Evolutionary conservation across 2,329 filamentous ascomycete species (phyloP).

Genomic region (Aspergillus sergii): DNA sequence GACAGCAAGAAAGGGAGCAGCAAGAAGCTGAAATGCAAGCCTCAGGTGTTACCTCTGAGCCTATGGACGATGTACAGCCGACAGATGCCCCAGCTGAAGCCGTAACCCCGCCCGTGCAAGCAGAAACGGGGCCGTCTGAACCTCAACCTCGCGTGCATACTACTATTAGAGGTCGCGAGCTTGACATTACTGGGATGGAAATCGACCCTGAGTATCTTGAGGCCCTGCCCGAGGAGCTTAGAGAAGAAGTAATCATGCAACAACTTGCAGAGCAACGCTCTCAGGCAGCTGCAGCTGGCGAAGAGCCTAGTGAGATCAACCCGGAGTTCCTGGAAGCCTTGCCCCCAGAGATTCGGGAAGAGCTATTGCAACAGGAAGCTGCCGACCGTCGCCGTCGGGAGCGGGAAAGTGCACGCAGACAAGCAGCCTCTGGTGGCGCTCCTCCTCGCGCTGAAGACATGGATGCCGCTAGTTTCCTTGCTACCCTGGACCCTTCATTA

Average conservation of each 20-base stretch:
- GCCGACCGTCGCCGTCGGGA: slow-evolving; percentile 85
- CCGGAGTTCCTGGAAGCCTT: slow-evolving; percentile 92
- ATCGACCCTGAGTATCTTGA: slow-evolving; percentile 95
- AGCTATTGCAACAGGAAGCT: slow-evolving; percentile 88
- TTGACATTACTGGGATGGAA: slow-evolving; percentile 91
- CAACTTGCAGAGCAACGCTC: slow-evolving; percentile 82
- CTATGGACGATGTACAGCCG: slow-evolving; percentile 78
- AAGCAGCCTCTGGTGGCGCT: slow-evolving; percentile 53
- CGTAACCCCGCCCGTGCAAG: slow-evolving; percentile 37
- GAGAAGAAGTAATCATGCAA: slow-evolving; percentile 93
- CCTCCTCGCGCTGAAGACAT: slow-evolving; percentile 72
- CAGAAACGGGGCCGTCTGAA: slow-evolving; percentile 52
- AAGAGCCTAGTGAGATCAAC: slow-evolving; percentile 70
- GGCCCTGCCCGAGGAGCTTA: slow-evolving; percentile 94
- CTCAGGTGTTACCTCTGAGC: slow-evolving; percentile 48
- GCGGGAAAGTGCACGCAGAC: slow-evolving; percentile 76
- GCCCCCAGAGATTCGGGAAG: slow-evolving; percentile 83
- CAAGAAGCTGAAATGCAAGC: slow-evolving; percentile 59
- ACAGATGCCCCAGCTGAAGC: slow-evolving; percentile 41
- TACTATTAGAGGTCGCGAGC: slow-evolving; percentile 79
- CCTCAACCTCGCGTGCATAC: slow-evolving; percentile 69
- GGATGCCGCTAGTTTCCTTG: slow-evolving; percentile 88
- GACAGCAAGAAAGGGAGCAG: slow-evolving; percentile 64
- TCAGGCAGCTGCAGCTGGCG: slow-evolving; percentile 69
- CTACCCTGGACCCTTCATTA: slow-evolving; percentile 82